Conservation (phyloP, 164 flowering plant species). For the Vitis rupestris region DNA sequence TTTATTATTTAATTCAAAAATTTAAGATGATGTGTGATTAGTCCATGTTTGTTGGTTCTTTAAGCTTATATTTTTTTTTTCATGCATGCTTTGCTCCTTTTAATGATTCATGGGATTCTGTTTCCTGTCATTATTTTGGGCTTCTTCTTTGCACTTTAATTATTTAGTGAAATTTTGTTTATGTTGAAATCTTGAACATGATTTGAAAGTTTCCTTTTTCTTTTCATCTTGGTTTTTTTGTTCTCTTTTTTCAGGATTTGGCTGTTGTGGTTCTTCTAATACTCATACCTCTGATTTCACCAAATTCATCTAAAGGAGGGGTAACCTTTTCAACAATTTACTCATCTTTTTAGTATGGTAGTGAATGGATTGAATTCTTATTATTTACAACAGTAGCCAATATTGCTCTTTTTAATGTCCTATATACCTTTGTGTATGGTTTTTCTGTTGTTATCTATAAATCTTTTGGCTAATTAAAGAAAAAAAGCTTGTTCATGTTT, state of each 20-base stretch:
- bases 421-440: too few species aligned
- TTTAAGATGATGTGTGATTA: too few species aligned
- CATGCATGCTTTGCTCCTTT: neutral
- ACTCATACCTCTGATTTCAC: constrained; percentile 96
- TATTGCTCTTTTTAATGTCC: too few species aligned
- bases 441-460: neutral
- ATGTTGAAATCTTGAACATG: constrained; percentile 6
- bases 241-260: constrained; percentile 70
- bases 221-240: neutral
- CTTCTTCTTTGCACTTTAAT: neutral
- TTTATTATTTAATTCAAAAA: too few species aligned
- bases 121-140: constrained; percentile 5
- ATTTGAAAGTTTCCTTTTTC: constrained; percentile 3
- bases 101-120: neutral
- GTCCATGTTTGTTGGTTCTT: too few species aligned
- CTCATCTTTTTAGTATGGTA: constrained; percentile 1
- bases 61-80: too few species aligned
- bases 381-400: too few species aligned
- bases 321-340: constrained; percentile 32
- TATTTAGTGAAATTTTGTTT: neutral
- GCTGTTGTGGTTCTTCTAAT: constrained; percentile 98
- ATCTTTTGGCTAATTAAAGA: neutral
- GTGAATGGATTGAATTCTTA: neutral
- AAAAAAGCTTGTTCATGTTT: too few species aligned
- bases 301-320: constrained; percentile 99